These are phyloP conservation scores for Scytalidium sp. DNA, from an alignment of 2,329 filamentous ascomycete genomes.

Conservation along the genomic window DNA sequence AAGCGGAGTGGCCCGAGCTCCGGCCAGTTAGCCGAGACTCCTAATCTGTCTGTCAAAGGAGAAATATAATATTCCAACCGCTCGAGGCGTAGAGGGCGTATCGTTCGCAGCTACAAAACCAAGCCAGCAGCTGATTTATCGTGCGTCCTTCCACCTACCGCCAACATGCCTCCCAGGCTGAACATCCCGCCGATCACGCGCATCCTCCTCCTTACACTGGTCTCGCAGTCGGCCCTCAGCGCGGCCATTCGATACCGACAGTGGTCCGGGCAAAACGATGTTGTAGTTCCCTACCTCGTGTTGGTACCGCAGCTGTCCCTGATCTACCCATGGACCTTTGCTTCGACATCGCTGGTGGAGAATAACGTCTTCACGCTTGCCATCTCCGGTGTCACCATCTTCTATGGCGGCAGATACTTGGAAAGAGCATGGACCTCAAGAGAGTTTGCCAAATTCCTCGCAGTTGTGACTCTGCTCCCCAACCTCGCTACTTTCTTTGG, in stretches of 20 bases:
- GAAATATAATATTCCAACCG: background rate
- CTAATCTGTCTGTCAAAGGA: background rate
- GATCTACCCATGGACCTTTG: slow-evolving; percentile 89
- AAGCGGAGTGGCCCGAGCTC: background rate
- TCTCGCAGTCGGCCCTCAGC: slow-evolving; percentile 79
- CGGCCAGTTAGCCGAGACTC: background rate
- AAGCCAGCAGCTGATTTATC: too few relatives aligned
- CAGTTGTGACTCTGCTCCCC: slow-evolving; percentile 73
- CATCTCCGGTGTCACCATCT: slow-evolving; percentile 75
- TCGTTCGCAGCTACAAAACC: background rate
- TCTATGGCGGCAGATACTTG: slow-evolving; percentile 90
- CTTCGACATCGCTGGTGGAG: slow-evolving; percentile 85
- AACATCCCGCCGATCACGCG: slow-evolving; percentile 93
- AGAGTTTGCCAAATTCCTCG: slow-evolving; percentile 88
- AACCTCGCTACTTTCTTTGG: slow-evolving; percentile 73
- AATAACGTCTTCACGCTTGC: slow-evolving; percentile 85
- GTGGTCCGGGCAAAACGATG: slow-evolving; percentile 60
- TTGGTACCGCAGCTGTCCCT: slow-evolving; percentile 81
- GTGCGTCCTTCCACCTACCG: background rate
- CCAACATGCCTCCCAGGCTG: slow-evolving; percentile 73
- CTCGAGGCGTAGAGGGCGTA: background rate
- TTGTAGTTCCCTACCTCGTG: slow-evolving; percentile 81
- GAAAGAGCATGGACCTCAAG: slow-evolving; percentile 93
- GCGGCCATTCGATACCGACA: slow-evolving; percentile 72
- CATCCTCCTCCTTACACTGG: slow-evolving; percentile 69